Evolutionary conservation across 306 rosid genomes (phyloP).

Genomic region (Pyrus bretschneideri): DNA sequence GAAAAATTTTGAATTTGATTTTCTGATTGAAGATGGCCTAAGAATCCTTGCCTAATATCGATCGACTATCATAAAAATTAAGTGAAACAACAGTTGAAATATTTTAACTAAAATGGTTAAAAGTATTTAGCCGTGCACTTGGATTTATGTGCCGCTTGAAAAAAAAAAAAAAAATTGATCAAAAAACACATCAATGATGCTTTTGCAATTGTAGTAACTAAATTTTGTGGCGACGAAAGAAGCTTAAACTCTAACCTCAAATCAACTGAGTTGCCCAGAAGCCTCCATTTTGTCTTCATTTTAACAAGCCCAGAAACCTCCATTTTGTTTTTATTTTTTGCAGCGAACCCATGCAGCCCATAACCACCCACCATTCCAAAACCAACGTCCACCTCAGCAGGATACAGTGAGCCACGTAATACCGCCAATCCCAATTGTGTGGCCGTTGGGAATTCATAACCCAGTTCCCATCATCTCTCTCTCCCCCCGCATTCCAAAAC

Average conservation of each 20-base stretch:
- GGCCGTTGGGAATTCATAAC: slow-evolving; percentile 26
- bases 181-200: neutral
- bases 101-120: no score
- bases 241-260: slow-evolving; percentile 25
- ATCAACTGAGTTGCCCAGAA: slow-evolving; percentile 23
- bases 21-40: no score
- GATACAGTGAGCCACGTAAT: slow-evolving; percentile 17
- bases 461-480: slow-evolving; percentile 20
- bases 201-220: neutral
- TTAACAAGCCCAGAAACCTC: slow-evolving; percentile 19
- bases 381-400: slow-evolving; percentile 24
- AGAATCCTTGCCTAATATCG: no score
- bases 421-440: slow-evolving; percentile 18
- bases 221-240: slow-evolving; percentile 13
- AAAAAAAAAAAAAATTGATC: neutral
- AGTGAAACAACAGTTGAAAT: no score
- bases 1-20: no score
- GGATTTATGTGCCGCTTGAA: no score
- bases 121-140: no score
- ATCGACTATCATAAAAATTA: no score
- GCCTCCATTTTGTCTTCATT: slow-evolving; percentile 26
- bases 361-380: slow-evolving; percentile 13
- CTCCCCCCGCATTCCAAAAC: neutral
- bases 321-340: slow-evolving; percentile 13
- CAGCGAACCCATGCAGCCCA: neutral